Conservation (phyloP, 148 eudicot species). For the Nyssa sinensis region DNA sequence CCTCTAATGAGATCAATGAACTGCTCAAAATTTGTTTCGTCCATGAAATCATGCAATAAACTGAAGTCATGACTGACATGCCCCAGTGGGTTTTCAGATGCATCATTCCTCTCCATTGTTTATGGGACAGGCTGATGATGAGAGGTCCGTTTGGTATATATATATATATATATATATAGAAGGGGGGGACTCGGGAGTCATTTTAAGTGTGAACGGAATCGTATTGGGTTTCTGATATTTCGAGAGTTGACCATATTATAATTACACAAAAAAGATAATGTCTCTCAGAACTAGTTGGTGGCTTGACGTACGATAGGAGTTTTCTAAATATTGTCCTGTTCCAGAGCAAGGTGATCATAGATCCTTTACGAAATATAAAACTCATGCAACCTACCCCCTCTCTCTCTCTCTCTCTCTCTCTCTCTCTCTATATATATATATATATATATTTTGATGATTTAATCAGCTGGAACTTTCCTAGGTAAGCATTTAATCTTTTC, state of each 20-base stretch:
- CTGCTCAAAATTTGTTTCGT: conserved; percentile 30
- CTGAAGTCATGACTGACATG: conserved; percentile 18
- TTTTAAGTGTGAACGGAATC: background rate
- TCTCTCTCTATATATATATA: no score
- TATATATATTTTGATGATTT: background rate
- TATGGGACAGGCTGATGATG: background rate
- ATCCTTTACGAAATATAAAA: background rate
- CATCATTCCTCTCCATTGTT: conserved; percentile 20
- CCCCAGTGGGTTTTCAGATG: conserved; percentile 5
- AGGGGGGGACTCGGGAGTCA: background rate
- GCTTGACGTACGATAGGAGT: background rate
- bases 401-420: no score
- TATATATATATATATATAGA: background rate
- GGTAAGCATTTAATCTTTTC: no score
- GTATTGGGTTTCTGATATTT: background rate
- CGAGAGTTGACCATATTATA: background rate
- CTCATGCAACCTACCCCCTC: background rate
- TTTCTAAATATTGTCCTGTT: background rate
- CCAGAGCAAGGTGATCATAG: background rate
- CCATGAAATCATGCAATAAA: conserved; percentile 21
- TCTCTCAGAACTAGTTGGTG: background rate
- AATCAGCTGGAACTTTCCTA: no score
- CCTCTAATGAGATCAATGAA: conserved; percentile 32
- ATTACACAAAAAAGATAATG: background rate
- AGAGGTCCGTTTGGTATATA: background rate